Evolutionary conservation across 2,329 filamentous ascomycete genomes (phyloP).

Genomic region (Cercospora canescens): DNA sequence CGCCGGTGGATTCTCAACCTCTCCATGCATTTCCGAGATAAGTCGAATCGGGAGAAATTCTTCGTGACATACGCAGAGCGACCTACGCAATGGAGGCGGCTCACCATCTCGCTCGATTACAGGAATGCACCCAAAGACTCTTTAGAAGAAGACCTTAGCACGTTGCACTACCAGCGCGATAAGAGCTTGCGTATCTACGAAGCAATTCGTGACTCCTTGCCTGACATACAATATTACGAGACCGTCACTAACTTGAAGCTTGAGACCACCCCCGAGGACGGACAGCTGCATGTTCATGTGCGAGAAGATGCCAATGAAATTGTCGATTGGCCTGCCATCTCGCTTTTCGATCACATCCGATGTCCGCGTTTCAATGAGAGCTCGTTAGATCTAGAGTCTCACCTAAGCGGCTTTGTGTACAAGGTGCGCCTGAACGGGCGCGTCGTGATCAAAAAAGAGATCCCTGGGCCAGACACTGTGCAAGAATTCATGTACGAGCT

Average conservation of each 20-base stretch:
- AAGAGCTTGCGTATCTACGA: slow-evolving; percentile 94
- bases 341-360: slow-evolving; percentile 70
- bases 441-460: slow-evolving; percentile 93
- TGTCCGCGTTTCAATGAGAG: slow-evolving; percentile 65
- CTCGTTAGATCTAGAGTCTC: slow-evolving; percentile 80
- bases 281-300: slow-evolving; percentile 90
- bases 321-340: slow-evolving; percentile 76
- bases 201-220: slow-evolving; percentile 84
- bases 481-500: slow-evolving; percentile 98
- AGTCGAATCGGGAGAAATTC: slow-evolving; percentile 92
- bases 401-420: slow-evolving; percentile 97
- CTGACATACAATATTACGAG: slow-evolving; percentile 93
- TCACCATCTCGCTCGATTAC: slow-evolving; percentile 94
- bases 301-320: slow-evolving; percentile 98
- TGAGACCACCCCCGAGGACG: slow-evolving; percentile 79
- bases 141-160: slow-evolving; percentile 78
- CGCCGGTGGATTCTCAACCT: slow-evolving; percentile 87
- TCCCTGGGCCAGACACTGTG: slow-evolving; percentile 89
- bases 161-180: slow-evolving; percentile 80
- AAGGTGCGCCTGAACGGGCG: slow-evolving; percentile 72
- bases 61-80: slow-evolving; percentile 91
- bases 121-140: slow-evolving; percentile 76
- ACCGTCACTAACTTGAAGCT: slow-evolving; percentile 95
- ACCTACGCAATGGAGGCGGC: slow-evolving; percentile 76
- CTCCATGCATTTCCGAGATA: slow-evolving; percentile 96